A percentile compares a stretch with the other conserved stretches of the same genome.
Evolutionary conservation across 140 eudicot genomes (phyloP).

Genomic region (Cichorium intybus): DNA sequence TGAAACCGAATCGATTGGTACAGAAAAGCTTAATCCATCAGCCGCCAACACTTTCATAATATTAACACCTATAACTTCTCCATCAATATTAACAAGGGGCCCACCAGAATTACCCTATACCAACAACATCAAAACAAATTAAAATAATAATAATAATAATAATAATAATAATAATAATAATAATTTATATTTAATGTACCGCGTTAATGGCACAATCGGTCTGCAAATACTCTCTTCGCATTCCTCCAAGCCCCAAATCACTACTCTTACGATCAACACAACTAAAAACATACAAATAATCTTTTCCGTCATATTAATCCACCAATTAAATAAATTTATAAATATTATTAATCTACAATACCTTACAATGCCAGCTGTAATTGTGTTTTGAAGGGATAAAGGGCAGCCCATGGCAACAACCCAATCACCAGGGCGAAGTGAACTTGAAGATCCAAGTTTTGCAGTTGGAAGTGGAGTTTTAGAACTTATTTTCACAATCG

Average conservation of each 20-base stretch:
- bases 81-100: constrained; percentile 90
- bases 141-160: too few relatives aligned
- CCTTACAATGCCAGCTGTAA: constrained; percentile 96
- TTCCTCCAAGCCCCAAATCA: constrained; percentile 97
- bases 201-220: constrained; percentile 87
- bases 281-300: constrained; percentile 34
- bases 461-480: constrained; percentile 90
- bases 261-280: constrained; percentile 98
- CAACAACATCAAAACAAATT: constrained; percentile 4
- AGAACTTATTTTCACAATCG: constrained; percentile 83
- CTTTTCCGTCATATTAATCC: neutral
- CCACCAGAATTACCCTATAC: constrained; percentile 97
- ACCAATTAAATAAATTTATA: neutral
- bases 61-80: constrained; percentile 90
- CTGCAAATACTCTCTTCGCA: constrained; percentile 89
- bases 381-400: constrained; percentile 84
- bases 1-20: constrained; percentile 78
- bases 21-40: constrained; percentile 83
- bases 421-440: constrained; percentile 97
- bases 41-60: constrained; percentile 77
- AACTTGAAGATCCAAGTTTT: constrained; percentile 73
- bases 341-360: too few relatives aligned
- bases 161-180: too few relatives aligned
- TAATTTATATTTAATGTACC: constrained; percentile 49
- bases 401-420: constrained; percentile 95